phyloP scores from a whole-genome alignment of 1,284 basidiomycete genomes.

The Pseudomicrostroma phylloplanum region DNA sequence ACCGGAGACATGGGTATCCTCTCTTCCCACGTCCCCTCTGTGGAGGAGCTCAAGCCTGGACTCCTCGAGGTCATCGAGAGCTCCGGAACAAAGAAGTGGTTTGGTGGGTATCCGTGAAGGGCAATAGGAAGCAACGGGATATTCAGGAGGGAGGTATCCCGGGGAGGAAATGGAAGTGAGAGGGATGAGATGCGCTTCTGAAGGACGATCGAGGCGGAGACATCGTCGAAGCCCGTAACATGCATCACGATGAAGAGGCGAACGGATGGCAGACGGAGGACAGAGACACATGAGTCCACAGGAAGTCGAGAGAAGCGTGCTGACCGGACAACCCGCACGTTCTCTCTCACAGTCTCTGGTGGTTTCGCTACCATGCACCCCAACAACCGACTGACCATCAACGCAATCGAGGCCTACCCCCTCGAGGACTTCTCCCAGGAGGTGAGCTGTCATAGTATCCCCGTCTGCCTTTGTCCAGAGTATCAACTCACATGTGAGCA shows the following conservation, averaged over 20 bases:
- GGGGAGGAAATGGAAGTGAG: neutral
- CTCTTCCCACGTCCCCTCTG: conserved; percentile 43
- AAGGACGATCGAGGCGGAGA: no score
- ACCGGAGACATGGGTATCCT: conserved; percentile 49
- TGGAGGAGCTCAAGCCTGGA: conserved; percentile 49
- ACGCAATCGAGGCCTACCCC: conserved; percentile 91
- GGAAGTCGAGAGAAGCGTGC: no score
- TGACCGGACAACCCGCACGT: no score
- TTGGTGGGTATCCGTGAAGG: conserved; percentile 25
- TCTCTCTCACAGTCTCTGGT: conserved; percentile 66
- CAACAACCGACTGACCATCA: conserved; percentile 92
- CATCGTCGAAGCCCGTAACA: no score
- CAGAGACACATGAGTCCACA: no score
- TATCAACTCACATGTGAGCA: neutral
- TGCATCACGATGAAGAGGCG: no score
- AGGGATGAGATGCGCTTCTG: no score
- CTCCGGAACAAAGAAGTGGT: conserved; percentile 45
- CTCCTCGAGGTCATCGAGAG: conserved; percentile 49
- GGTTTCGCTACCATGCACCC: conserved; percentile 98
- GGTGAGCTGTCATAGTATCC: conserved; percentile 55
- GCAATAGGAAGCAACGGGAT: neutral
- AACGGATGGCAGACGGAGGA: no score
- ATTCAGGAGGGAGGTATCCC: neutral
- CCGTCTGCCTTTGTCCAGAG: no score
- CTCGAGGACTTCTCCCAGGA: conserved; percentile 83